Evolutionary conservation across 2,329 filamentous ascomycete genomes (phyloP), one percentile per base, ranked within the genome.

Genomic region (Ophiocordyceps robertsii): DNA sequence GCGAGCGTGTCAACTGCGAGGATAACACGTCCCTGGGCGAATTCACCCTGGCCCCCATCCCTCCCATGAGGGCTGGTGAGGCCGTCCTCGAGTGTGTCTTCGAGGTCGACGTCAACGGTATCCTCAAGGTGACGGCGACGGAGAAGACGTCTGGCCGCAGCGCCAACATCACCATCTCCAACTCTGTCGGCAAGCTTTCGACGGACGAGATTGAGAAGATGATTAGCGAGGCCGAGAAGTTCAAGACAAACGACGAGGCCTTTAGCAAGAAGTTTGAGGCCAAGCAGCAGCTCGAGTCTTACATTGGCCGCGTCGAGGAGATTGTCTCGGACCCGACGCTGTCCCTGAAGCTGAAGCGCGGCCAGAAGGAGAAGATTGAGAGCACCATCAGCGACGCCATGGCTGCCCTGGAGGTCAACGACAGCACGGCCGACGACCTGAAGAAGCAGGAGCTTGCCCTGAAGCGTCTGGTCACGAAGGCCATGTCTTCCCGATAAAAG

Each of bases 251-350:
- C 69, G 92, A 98, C 57, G 90, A 96, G 69, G 90, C 88, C 50
- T 98, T 96, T 80, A 93, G 83, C 81, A 96, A 96, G 86, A 85
- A 84, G 66, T 95, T 96, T 68, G 92, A 98, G 80, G 85, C 92
- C 51, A 88, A 93, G 75, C 92, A 98, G 75, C 89, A 95, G 73
- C 85, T 98, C 53, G 92, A 98, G 78, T 90, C 87, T 41, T 98
- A 98, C 80, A 95, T 98, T 67, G 82, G 84, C 65, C 87, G 90
- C 64, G 90, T 96, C 51, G 92, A 98, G 80, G 92, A 98, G 75
- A 95, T 98, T 60, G 80, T 96, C 66, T 94, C 87, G 38, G 92
- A 98, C 75, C 92, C 92, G 46, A 87, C 83, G 38, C 83, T 95
- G 71, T 92, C 87, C 51, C 77, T 96, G 62, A 95, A 94, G 80